These are phyloP conservation scores for Sporothrix dimorphospora DNA, from an alignment of 2,329 filamentous ascomycete genomes.

Conservation along the genomic window DNA sequence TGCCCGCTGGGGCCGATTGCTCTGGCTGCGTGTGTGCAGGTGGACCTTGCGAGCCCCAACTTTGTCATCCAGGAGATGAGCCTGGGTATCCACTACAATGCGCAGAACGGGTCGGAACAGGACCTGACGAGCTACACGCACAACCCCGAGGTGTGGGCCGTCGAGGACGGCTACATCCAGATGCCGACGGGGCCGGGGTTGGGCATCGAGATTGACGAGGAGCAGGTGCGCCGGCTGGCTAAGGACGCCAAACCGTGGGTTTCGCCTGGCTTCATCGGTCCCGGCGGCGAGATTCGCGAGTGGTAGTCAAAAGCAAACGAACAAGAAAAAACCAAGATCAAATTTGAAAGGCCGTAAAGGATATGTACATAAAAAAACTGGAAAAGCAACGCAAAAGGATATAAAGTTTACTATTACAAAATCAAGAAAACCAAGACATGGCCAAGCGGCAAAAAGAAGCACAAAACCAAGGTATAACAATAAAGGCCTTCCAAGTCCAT, in stretches of 20 bases:
- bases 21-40: conserved; percentile 66
- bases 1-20: conserved; percentile 69
- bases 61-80: conserved; percentile 72
- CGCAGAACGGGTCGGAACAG: conserved; percentile 47
- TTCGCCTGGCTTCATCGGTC: conserved; percentile 60
- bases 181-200: conserved; percentile 57
- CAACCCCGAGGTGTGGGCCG: conserved; percentile 56
- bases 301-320: conserved; percentile 49
- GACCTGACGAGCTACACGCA: conserved; percentile 65
- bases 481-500: neutral
- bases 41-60: conserved; percentile 58
- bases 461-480: neutral
- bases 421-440: neutral
- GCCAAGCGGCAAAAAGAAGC: neutral
- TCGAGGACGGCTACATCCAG: conserved; percentile 60
- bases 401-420: neutral
- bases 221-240: conserved; percentile 58
- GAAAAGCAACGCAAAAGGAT: conserved; percentile 10
- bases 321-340: neutral
- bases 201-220: conserved; percentile 68
- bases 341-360: neutral
- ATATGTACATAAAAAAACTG: neutral
- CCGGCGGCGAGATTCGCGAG: conserved; percentile 61
- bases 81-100: conserved; percentile 71
- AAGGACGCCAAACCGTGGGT: conserved; percentile 57